These are phyloP conservation scores for Pinus tabuliformis DNA, from an alignment of 75 land plant species.

Conservation along the genomic window DNA sequence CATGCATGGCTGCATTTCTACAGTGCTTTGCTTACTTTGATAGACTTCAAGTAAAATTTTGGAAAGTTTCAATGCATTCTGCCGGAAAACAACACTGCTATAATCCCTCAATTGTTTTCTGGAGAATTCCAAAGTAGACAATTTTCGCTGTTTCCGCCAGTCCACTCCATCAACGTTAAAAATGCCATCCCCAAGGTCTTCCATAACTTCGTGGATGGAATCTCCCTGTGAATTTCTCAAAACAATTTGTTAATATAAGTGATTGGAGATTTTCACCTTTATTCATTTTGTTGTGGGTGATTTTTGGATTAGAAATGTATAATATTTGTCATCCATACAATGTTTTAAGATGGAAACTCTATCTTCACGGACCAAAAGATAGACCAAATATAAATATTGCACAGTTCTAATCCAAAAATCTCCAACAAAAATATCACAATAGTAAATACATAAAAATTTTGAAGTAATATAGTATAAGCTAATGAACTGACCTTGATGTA, in stretches of 20 bases:
- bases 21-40: neutral
- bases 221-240: conserved; percentile 28
- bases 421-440: neutral
- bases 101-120: conserved; percentile 36
- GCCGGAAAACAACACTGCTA: conserved; percentile 18
- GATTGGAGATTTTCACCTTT: too few relatives aligned
- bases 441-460: neutral
- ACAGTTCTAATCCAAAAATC: too few relatives aligned
- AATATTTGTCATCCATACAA: too few relatives aligned
- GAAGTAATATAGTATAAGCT: neutral
- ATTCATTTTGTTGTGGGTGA: too few relatives aligned
- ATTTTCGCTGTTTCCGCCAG: conserved; percentile 11
- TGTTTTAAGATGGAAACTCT: too few relatives aligned
- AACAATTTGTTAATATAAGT: too few relatives aligned
- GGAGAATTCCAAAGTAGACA: conserved; percentile 42
- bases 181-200: conserved; percentile 50
- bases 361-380: too few relatives aligned
- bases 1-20: conserved; percentile 56
- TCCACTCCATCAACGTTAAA: conserved; percentile 47
- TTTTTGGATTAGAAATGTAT: too few relatives aligned
- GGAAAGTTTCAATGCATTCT: too few relatives aligned
- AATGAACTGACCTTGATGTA: conserved; percentile 12
- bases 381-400: too few relatives aligned
- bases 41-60: neutral
- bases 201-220: conserved; percentile 15